These are phyloP conservation scores for Leccinellum albellum DNA, from an alignment of 768 basidiomycete genomes.

Conservation along the genomic window DNA sequence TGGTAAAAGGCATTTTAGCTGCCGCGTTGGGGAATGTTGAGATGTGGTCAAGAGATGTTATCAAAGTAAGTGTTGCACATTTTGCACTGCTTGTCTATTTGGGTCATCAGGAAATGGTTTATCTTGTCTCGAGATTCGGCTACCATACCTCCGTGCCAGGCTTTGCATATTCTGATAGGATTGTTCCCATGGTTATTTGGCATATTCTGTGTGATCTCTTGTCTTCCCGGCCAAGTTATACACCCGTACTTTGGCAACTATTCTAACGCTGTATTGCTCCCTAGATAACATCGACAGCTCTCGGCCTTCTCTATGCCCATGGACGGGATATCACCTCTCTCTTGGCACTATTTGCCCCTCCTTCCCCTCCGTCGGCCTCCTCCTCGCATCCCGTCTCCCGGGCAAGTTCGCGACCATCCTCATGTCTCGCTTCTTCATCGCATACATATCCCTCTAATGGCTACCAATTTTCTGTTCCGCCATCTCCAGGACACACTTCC, in stretches of 20 bases:
- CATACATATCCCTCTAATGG: conserved; percentile 5
- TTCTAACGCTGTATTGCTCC: conserved; percentile 18
- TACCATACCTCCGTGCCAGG: too few relatives aligned
- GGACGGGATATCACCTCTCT: conserved; percentile 22
- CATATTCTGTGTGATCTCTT: conserved; percentile 31
- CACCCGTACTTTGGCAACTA: not conserved
- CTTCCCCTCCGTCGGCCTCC: not conserved
- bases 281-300: conserved; percentile 29
- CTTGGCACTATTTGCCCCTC: conserved; percentile 16
- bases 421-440: conserved; percentile 18
- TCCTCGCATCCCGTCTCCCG: conserved; percentile 20
- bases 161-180: too few relatives aligned
- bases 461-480: conserved; percentile 1
- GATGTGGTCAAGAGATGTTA: conserved; percentile 60
- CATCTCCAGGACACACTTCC: conserved; percentile 6
- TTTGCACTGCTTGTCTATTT: conserved; percentile 3
- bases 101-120: conserved; percentile 37
- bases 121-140: too few relatives aligned
- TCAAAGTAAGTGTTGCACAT: conserved; percentile 22
- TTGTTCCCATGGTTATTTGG: too few relatives aligned
- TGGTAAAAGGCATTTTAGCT: conserved; percentile 58
- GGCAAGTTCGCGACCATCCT: conserved; percentile 21
- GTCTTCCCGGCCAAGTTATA: not conserved
- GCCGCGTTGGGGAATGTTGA: conserved; percentile 31
- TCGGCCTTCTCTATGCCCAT: conserved; percentile 28